Base-by-base conservation (phyloP, 306 rosid species). In the Glycine latifolia region DNA sequence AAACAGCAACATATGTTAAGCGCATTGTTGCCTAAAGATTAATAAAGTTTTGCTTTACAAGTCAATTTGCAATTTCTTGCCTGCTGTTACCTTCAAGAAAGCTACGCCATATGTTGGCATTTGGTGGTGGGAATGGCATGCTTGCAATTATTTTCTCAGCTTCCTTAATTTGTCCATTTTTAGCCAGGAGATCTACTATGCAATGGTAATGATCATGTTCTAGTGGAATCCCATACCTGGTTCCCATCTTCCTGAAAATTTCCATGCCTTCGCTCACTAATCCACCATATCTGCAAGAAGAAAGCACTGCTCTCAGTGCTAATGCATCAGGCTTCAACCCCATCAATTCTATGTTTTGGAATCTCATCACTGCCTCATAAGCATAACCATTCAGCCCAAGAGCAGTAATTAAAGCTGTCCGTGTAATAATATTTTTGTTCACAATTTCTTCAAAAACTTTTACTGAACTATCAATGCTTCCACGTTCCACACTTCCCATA, bases 401-500 rank as follows among this genome's bases (percentile, higher is more conserved):
- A n/a, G 90, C 81, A 55, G 97, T 87, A 69, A 94, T 86, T 39
- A 94, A 78, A 86, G 89, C 71, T n/a, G 94, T 94, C 97, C 98
- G 89, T 17, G 93, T 88, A 84, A 91, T 87, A 37, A 91, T 4
- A 73, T 91, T 92, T 86, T 83, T 87, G 65, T 78, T 20, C 33
- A 55, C 67, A 82, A 81, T 85, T 81, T 86, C 82, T 35, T 89
- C 85, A 81, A 94, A 94, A 62, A 88, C 56, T 79, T 86, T 88
- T 76, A 86, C 47, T 10, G 96, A 87, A 82, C 88, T 84, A 43
- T 44, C 86, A 48, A 87, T 39, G 83, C 81, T 75, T 67, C 92
- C 97, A 82, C 94, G 90, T 75, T 67, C 92, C 97, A 82, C 94
- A 91, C 81, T 92, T 90, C 50, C 98, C 97, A 85, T 92, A 91